Evolutionary conservation across 768 basidiomycete species (phyloP).

Genomic region (Phlegmacium glaucopus): DNA sequence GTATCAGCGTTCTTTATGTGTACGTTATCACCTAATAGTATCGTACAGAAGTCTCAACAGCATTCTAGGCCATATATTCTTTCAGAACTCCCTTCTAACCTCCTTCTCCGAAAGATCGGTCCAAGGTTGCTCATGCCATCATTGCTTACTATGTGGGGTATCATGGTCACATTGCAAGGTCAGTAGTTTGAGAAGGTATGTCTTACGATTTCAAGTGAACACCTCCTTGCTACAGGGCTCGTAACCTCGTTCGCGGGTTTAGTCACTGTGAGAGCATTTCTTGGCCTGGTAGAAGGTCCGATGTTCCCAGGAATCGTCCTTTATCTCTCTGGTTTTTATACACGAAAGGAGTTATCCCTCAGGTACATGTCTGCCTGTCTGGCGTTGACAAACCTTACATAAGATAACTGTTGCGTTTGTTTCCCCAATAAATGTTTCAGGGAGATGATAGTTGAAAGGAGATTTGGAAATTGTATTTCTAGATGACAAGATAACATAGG

Average conservation of each 20-base stretch:
- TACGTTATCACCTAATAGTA: constrained; percentile 10
- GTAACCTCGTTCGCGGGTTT: constrained; percentile 46
- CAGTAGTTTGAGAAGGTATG: background rate
- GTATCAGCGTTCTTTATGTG: constrained; percentile 30
- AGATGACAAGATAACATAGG: too few relatives aligned
- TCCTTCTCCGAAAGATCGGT: constrained; percentile 41
- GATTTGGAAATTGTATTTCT: constrained; percentile 8
- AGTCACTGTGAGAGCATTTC: constrained; percentile 45
- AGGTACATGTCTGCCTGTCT: too few relatives aligned
- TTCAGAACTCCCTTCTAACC: constrained; percentile 47
- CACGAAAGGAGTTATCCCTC: constrained; percentile 18
- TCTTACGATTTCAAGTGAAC: background rate
- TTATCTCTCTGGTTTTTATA: constrained; percentile 39
- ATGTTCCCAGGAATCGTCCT: constrained; percentile 39
- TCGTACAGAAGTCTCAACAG: background rate
- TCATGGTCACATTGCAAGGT: constrained; percentile 40
- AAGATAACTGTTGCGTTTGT: constrained; percentile 19
- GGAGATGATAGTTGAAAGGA: too few relatives aligned
- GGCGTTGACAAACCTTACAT: background rate
- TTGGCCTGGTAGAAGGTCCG: constrained; percentile 51
- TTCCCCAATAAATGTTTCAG: too few relatives aligned
- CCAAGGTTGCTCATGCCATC: constrained; percentile 46
- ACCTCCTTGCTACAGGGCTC: constrained; percentile 29
- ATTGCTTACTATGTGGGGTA: constrained; percentile 48
- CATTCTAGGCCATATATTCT: constrained; percentile 36